Evolutionary conservation across 192 early-diverging fungal species (phyloP).

Genomic region (Chytriomyces confervae): DNA sequence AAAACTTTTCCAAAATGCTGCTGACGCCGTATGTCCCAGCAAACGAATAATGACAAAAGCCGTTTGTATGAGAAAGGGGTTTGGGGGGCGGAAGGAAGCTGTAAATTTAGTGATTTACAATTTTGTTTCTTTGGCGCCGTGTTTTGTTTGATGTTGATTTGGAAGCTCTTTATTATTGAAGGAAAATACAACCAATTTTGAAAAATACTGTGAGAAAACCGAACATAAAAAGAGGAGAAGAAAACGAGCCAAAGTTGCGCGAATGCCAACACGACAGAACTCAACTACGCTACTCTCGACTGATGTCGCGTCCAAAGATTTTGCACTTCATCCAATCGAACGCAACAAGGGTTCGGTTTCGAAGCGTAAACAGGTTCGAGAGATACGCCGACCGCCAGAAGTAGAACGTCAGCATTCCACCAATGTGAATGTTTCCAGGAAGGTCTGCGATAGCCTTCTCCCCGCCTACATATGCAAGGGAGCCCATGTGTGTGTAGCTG

Average conservation of each 20-base stretch:
- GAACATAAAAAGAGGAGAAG: too few species aligned
- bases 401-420: conserved; percentile 55
- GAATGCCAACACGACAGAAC: neutral
- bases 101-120: neutral
- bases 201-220: conserved; percentile 54
- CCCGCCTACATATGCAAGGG: conserved; percentile 90
- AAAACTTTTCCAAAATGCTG: conserved; percentile 90
- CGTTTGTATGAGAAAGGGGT: neutral
- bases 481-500: conserved; percentile 85
- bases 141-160: neutral
- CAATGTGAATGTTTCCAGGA: conserved; percentile 61
- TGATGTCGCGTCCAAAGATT: conserved; percentile 90
- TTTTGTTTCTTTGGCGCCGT: neutral
- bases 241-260: too few species aligned
- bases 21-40: conserved; percentile 71
- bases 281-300: conserved; percentile 76
- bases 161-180: neutral
- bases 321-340: conserved; percentile 93
- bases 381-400: conserved; percentile 62
- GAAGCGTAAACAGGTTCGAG: conserved; percentile 77
- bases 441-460: conserved; percentile 95
- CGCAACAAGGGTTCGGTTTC: conserved; percentile 81
- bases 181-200: conserved; percentile 32
- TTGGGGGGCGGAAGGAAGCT: too few species aligned
- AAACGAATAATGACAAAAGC: conserved; percentile 10